phyloP scores from a whole-genome alignment of 1,284 basidiomycete genomes.

The Fistulinella staudtii region DNA sequence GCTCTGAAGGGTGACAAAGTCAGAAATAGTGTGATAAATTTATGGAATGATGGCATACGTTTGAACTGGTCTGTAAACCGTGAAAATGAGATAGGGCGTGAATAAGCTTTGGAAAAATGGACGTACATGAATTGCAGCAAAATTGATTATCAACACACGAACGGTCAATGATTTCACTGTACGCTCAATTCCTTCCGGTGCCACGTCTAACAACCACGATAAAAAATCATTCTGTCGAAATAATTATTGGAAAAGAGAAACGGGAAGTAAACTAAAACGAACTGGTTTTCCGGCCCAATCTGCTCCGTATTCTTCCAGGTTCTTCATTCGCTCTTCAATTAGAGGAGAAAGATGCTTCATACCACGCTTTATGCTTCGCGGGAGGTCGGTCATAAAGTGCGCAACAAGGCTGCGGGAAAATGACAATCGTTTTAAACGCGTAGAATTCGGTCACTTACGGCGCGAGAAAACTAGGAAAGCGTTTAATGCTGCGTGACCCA shows the following conservation, averaged over 20 bases:
- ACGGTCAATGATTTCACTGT: constrained; percentile 26
- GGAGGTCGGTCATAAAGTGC: not conserved
- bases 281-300: constrained; percentile 40
- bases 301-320: constrained; percentile 32
- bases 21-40: not conserved
- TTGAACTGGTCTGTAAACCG: constrained; percentile 9
- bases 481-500: constrained; percentile 24
- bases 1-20: constrained; percentile 2
- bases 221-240: not conserved
- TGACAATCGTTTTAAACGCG: not conserved
- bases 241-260: constrained; percentile 9
- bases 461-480: constrained; percentile 37
- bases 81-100: not conserved
- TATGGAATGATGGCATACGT: constrained; percentile 1
- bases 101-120: not conserved
- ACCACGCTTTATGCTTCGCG: not conserved
- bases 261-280: constrained; percentile 1
- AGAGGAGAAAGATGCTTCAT: constrained; percentile 32
- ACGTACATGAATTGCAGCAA: constrained; percentile 37
- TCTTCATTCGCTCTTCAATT: constrained; percentile 35
- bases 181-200: not conserved
- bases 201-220: not conserved
- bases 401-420: not conserved
- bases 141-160: constrained; percentile 35
- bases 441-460: too few species aligned